Conservation (phyloP, 1,139 yeast genomes). For the Debaryomyces udenii region DNA sequence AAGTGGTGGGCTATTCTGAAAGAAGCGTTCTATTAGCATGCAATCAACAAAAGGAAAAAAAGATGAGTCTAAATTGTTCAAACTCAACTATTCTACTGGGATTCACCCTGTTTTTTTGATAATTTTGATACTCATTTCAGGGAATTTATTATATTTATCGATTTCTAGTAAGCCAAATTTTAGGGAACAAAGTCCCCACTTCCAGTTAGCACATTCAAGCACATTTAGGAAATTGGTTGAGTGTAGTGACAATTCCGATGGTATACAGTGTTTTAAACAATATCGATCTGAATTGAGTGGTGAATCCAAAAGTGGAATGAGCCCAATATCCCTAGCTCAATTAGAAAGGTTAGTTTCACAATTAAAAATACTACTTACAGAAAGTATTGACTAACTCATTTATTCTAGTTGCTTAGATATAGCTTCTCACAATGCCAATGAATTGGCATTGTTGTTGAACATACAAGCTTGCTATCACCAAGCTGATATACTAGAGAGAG, state of each 20-base stretch:
- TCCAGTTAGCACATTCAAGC: constrained; percentile 12
- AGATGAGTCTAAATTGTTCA: constrained; percentile 11
- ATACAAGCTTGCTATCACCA: constrained; percentile 29
- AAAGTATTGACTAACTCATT: constrained; percentile 1
- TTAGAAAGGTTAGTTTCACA: constrained; percentile 15
- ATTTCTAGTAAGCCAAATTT: constrained; percentile 10
- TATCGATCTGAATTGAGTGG: constrained; percentile 13
- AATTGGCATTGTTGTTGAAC: constrained; percentile 23
- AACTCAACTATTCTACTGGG: constrained; percentile 12
- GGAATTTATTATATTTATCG: constrained; percentile 12
- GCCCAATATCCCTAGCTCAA: constrained; percentile 10
- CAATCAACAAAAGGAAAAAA: constrained; percentile 11
- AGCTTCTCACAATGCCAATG: constrained; percentile 20
- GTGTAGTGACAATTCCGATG: constrained; percentile 20
- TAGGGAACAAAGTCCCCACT: constrained; percentile 8
- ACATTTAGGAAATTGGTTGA: constrained; percentile 17
- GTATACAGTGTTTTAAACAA: constrained; percentile 18
- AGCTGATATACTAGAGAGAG: constrained; percentile 20
- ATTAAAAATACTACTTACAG: background rate
- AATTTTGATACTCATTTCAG: constrained; percentile 18
- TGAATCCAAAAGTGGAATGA: constrained; percentile 14
- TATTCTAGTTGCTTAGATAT: constrained; percentile 23
- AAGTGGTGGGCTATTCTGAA: no score
- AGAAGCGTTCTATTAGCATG: background rate
- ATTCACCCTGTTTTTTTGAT: constrained; percentile 17